Percentiles rank a stretch among this genome's conserved stretches.
phyloP scores from a whole-genome alignment of 2,329 filamentous ascomycete species.

The Neurospora sp. region DNA sequence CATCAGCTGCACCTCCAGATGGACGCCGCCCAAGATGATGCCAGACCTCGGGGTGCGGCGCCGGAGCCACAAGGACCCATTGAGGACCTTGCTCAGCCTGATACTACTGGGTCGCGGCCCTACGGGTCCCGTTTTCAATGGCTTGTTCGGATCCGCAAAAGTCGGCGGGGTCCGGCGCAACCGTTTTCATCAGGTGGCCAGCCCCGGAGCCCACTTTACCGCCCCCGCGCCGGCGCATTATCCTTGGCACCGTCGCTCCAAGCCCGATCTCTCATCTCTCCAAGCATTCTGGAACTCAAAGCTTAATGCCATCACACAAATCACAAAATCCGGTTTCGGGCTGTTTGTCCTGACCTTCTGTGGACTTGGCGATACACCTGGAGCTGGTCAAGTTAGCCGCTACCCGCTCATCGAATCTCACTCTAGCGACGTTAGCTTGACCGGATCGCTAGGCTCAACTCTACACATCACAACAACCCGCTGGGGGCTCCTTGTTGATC shows the following conservation, averaged over 20 bases:
- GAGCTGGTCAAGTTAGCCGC: background rate
- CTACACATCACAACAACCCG: background rate
- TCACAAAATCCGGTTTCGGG: background rate
- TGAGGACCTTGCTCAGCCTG: background rate
- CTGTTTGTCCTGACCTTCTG: background rate
- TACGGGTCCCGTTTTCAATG: background rate
- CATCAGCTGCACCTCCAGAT: background rate
- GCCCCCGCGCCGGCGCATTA: background rate
- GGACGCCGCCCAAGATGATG: background rate
- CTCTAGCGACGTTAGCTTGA: background rate
- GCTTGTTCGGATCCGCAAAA: background rate
- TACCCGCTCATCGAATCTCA: background rate
- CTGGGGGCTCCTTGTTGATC: background rate
- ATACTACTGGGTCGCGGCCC: background rate
- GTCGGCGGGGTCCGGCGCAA: background rate
- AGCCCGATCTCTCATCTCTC: background rate
- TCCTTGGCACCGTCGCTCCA: background rate
- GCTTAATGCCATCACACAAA: background rate
- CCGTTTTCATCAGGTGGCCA: background rate
- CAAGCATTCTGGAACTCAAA: background rate
- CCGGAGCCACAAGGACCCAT: background rate
- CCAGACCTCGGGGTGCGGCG: background rate
- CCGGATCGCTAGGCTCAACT: background rate
- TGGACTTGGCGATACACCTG: background rate
- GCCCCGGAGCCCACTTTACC: background rate